A percentile compares a stretch with the other conserved stretches of the same genome.
These are phyloP conservation scores for Sugiyamaella xylanicola DNA, from an alignment of 1,139 yeast species.

Conservation along the genomic window DNA sequence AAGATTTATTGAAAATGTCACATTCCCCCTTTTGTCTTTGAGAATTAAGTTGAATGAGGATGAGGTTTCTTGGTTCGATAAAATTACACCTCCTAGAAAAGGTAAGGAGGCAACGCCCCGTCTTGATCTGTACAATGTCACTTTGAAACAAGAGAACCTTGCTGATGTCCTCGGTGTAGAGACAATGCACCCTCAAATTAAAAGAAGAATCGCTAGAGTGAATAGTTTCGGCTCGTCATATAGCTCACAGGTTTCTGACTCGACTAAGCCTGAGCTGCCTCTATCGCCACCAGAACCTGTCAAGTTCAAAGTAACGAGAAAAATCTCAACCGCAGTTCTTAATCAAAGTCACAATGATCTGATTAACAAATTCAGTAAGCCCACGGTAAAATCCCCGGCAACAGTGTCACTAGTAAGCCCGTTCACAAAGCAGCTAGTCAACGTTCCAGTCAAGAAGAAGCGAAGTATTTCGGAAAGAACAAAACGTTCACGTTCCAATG, in stretches of 20 bases:
- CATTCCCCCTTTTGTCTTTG: slow-evolving; percentile 16
- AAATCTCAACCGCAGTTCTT: slow-evolving; percentile 6
- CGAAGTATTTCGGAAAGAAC: slow-evolving; percentile 6
- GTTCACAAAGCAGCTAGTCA: slow-evolving; percentile 7
- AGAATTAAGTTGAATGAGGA: slow-evolving; percentile 15
- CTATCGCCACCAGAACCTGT: background rate
- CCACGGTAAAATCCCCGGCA: slow-evolving; percentile 1
- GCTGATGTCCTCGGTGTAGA: slow-evolving; percentile 4
- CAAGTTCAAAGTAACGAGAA: slow-evolving; percentile 2
- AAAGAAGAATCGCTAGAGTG: background rate
- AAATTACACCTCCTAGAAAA: slow-evolving; percentile 3
- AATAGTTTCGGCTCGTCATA: background rate
- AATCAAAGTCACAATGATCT: slow-evolving; percentile 9
- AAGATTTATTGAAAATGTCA: slow-evolving; percentile 12
- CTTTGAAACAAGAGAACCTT: slow-evolving; percentile 5
- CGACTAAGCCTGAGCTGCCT: background rate
- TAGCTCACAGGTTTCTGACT: background rate
- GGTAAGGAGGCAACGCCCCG: background rate
- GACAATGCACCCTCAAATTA: background rate
- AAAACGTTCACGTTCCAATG: background rate
- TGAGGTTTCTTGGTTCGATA: slow-evolving; percentile 19
- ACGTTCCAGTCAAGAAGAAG: slow-evolving; percentile 10
- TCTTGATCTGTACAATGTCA: slow-evolving; percentile 12
- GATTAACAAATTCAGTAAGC: slow-evolving; percentile 6
- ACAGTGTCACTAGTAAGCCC: slow-evolving; percentile 3